Evolutionary conservation across 75 land plant genomes (phyloP), one percentile per base, ranked within the genome.

Genomic region (Sequoiadendron giganteum): DNA sequence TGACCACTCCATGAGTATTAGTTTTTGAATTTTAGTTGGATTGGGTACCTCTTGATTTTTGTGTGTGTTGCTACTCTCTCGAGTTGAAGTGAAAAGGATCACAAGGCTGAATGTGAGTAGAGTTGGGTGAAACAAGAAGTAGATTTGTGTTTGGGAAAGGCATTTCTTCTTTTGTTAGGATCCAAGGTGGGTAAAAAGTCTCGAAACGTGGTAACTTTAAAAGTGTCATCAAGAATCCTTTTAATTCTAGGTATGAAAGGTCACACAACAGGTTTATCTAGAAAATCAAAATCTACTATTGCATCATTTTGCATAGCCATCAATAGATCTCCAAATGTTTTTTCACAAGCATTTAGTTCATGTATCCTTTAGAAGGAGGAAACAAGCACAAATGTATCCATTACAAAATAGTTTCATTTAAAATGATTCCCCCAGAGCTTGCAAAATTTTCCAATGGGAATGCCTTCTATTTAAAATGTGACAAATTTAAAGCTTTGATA

Each of bases 231-330:
- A 13, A 32, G 93, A 68, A 95, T 85, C 65, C 97, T 90, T 91
- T 97, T 96, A 73, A 94, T 83, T 25, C 99, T 87, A 86, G 96
- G 95, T 56, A 92, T 90, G n/a, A 90, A 85, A 82, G 94, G 93
- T 45, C 86, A 78, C 65, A 83, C 86, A n/a, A 89, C 92, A 10
- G 96, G 94, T 85, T 91, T 92, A 38, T 92, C 92, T 77, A 94
- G 94, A 55, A 90, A 92, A 16, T 47, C 11, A 83, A 87, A 48
- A 88, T 93, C 90, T 34, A 84, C 73, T 49, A 72, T 58, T 39
- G 6, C 39, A 25, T 90, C 89, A 85, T 77, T 28, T 73, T 79
- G 49, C 16, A 85, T 76, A 49, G 47, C 34, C 68, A 19, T 49
- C 13, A 25, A 79, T 39, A 61, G 40, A 78, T 81, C 55, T 30